Percentiles rank a stretch among this genome's conserved stretches.
Evolutionary conservation across 169 alveolate genomes (phyloP).

Genomic region (Plasmodium coatneyi): DNA sequence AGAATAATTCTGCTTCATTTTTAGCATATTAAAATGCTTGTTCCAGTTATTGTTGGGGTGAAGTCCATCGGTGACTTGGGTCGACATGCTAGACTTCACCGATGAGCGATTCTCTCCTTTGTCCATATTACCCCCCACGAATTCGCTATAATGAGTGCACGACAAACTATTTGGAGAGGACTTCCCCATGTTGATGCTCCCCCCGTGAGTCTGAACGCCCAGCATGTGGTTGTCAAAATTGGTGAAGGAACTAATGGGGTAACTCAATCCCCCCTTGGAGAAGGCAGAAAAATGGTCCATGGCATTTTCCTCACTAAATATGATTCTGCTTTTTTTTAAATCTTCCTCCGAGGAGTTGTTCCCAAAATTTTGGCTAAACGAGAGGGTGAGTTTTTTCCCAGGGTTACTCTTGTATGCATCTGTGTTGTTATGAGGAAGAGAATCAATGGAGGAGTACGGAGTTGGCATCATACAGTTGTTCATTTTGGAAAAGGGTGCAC

Average conservation of each 20-base stretch:
- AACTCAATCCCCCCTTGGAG: background rate
- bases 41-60: background rate
- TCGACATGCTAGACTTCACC: background rate
- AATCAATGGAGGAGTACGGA: constrained; percentile 32
- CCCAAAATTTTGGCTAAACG: constrained; percentile 8
- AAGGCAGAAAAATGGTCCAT: background rate
- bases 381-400: background rate
- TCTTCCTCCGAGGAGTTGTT: constrained; percentile 28
- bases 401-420: background rate
- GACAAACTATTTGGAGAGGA: background rate
- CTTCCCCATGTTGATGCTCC: background rate
- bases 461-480: background rate
- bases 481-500: background rate
- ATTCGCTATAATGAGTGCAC: background rate
- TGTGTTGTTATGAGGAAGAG: background rate
- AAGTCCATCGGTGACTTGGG: background rate
- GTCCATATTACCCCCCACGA: background rate
- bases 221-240: background rate
- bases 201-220: background rate
- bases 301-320: background rate
- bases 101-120: background rate
- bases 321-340: background rate
- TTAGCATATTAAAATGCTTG: constrained; percentile 6
- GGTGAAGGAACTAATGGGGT: constrained; percentile 18
- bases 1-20: constrained; percentile 42